These are phyloP conservation scores for Sanghuangporus sanghuang DNA, from an alignment of 1,284 basidiomycete species.

Conservation along the genomic window DNA sequence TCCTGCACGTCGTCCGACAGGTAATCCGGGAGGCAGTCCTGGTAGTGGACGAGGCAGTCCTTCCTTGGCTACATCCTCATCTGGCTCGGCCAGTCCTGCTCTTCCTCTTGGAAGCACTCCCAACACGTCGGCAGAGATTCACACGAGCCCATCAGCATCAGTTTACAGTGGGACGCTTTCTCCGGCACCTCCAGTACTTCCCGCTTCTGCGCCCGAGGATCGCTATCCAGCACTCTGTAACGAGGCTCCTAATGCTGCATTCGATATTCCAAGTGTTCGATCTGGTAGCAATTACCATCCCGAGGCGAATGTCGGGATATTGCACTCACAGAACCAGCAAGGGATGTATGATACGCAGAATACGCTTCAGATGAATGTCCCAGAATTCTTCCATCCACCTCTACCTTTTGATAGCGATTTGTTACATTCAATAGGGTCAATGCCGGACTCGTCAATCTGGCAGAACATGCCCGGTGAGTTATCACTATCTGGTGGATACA, in stretches of 20 bases:
- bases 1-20: constrained; percentile 18
- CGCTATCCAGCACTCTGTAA: not conserved
- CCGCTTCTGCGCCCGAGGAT: not conserved
- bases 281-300: not conserved
- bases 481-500: not conserved
- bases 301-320: not conserved
- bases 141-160: not conserved
- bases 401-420: constrained; percentile 56
- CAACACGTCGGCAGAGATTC: not conserved
- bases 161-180: not conserved
- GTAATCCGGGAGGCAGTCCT: constrained; percentile 30
- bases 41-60: not conserved
- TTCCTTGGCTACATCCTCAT: not conserved
- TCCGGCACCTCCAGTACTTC: not conserved
- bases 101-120: not conserved
- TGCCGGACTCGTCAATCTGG: constrained; percentile 46
- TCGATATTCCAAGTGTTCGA: not conserved
- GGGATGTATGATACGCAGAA: constrained; percentile 12
- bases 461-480: constrained; percentile 49
- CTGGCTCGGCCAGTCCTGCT: not conserved
- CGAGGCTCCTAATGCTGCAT: not conserved
- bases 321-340: not conserved
- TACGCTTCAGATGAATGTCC: constrained; percentile 25
- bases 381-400: constrained; percentile 46
- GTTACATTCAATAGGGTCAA: constrained; percentile 53